phyloP scores from a whole-genome alignment of 2,329 filamentous ascomycete species.

The Colletotrichum scovillei region DNA sequence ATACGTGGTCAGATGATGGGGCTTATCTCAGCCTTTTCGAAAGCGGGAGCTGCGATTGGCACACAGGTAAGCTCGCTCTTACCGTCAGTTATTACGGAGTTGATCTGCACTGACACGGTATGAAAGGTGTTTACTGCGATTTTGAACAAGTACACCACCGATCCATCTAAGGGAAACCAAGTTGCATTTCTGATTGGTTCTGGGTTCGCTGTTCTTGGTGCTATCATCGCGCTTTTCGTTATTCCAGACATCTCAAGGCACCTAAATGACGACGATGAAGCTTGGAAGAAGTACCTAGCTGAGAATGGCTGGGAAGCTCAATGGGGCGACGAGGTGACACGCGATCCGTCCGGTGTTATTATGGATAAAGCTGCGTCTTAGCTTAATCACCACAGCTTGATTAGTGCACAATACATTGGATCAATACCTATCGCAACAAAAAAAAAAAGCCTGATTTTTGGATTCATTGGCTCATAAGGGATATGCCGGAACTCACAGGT shows the following conservation, averaged over 20 bases:
- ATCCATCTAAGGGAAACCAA: slow-evolving; percentile 57
- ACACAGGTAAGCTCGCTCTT: slow-evolving; percentile 45
- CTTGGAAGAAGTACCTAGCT: slow-evolving; percentile 44
- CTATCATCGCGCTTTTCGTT: slow-evolving; percentile 55
- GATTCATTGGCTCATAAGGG: no score
- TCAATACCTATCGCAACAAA: not conserved
- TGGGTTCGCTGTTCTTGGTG: slow-evolving; percentile 59
- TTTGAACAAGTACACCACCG: slow-evolving; percentile 52
- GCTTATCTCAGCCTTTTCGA: slow-evolving; percentile 58
- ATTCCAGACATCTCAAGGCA: slow-evolving; percentile 50
- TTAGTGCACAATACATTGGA: not conserved
- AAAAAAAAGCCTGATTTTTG: not conserved
- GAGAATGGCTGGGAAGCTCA: slow-evolving; percentile 43
- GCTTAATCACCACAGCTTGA: not conserved
- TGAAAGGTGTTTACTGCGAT: slow-evolving; percentile 59
- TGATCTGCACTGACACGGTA: not conserved
- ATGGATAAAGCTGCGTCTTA: slow-evolving; percentile 24
- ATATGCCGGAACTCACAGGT: no score
- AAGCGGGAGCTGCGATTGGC: slow-evolving; percentile 61
- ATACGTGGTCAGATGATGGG: slow-evolving; percentile 62
- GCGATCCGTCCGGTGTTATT: slow-evolving; percentile 37
- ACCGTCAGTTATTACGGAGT: not conserved
- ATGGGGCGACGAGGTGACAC: slow-evolving; percentile 43
- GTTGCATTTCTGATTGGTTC: slow-evolving; percentile 62
- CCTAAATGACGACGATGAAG: slow-evolving; percentile 44